Base-by-base conservation (phyloP, 2,329 filamentous ascomycete genomes). In the Aspergillus sp. region DNA sequence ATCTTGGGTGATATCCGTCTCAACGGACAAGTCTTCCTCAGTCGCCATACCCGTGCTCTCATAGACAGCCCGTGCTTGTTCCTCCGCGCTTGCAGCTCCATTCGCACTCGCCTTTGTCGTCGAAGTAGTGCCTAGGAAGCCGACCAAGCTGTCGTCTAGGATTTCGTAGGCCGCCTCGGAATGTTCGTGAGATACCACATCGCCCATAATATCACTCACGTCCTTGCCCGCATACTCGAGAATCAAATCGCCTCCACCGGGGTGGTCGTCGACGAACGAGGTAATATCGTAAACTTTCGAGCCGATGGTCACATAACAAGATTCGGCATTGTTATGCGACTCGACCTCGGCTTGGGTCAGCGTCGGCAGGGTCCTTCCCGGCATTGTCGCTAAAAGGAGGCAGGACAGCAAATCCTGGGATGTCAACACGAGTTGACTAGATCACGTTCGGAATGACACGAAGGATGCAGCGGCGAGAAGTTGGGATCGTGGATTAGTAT, bases 81-180 rank as follows among this genome's bases (percentile, higher is more conserved):
- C 30, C 12, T 20, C 19, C 20, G 30, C 15, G 51, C 49, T 57
- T 9, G 49, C 52, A 22, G 55, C 51, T 4, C 52, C 62, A 19
- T 65, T 60, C 10, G 60, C 60, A 51, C 48, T 64, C 57, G 47
- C 64, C 67, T 41, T 69, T 70, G 81, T 74, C 45, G 78, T 67
- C 52, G 81, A 77, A 33, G 83, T 77, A 2, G 79, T 79, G 4
- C 78, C 77, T 30, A 96, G 74, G 61, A 94, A 95, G 13, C 89
- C 93, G 51, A 97, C 77, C 13, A 91, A 78, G 41, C 82, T 85
- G 37, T 97, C 93, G 41, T 95, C 88, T 22, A 98, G 77, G 12
- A 97, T 86, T 60, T 97, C 91, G 70, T 96, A 98, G n/a, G 93
- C 93, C 2, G 90, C 79, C 52, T 97, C 90, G 43, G 86, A 89